Evolutionary conservation across 2,329 filamentous ascomycete species (phyloP).

Genomic region (Colletotrichum sp.): DNA sequence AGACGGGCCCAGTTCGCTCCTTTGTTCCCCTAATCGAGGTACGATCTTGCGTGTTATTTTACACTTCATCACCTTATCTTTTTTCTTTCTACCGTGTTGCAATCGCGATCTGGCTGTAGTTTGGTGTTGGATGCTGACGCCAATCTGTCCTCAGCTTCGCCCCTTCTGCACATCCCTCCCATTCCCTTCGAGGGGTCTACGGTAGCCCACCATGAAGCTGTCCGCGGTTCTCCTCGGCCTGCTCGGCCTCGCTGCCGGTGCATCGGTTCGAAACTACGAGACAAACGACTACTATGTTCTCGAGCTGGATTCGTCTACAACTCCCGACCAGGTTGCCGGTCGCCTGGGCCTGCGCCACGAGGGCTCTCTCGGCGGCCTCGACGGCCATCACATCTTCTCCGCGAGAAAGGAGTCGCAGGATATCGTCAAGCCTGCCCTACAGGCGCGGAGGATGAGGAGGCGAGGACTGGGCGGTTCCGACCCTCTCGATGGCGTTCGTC

Average conservation of each 20-base stretch:
- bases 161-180: neutral
- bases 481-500: constrained; percentile 75
- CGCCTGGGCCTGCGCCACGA: constrained; percentile 81
- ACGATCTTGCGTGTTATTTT: neutral
- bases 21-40: constrained; percentile 20
- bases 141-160: neutral
- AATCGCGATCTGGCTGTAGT: neutral
- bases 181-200: constrained; percentile 16
- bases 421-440: constrained; percentile 59
- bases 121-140: constrained; percentile 2
- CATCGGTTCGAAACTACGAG: constrained; percentile 73
- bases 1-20: constrained; percentile 4
- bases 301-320: constrained; percentile 71
- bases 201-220: constrained; percentile 51
- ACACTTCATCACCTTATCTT: neutral
- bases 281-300: constrained; percentile 92
- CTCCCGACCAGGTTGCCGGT: constrained; percentile 73
- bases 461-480: constrained; percentile 58
- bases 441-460: constrained; percentile 65
- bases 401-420: constrained; percentile 68
- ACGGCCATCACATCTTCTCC: constrained; percentile 85
- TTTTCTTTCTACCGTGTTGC: neutral
- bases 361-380: constrained; percentile 78
- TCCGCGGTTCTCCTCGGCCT: constrained; percentile 58
- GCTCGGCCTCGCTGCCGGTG: constrained; percentile 51